Conservation (phyloP, 2,329 filamentous ascomycete genomes). For the Thielaviopsis punctulata region DNA sequence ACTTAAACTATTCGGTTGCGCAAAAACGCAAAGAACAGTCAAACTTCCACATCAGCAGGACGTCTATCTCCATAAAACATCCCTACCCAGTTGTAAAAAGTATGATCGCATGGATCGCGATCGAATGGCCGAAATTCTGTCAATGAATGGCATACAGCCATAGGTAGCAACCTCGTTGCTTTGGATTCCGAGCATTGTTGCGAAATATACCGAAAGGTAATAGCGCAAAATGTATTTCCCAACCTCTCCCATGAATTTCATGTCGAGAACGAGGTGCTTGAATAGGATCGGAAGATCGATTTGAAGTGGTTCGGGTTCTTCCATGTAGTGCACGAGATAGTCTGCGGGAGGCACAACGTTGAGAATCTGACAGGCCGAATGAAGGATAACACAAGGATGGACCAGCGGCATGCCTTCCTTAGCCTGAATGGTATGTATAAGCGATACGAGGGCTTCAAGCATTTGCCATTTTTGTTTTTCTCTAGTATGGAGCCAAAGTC, state of each 20-base stretch:
- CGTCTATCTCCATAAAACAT: not conserved
- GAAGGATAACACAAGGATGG: not conserved
- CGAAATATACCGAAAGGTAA: not conserved
- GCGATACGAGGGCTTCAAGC: not conserved
- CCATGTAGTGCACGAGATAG: not conserved
- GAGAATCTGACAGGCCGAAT: not conserved
- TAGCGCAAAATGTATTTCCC: constrained; percentile 1
- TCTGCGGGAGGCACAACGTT: not conserved
- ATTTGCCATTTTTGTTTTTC: constrained; percentile 3
- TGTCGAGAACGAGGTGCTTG: not conserved
- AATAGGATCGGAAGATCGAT: constrained; percentile 1
- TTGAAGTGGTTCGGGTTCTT: not conserved
- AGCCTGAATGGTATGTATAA: constrained; percentile 1
- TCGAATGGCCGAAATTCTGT: not conserved
- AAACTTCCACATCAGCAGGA: too few relatives aligned
- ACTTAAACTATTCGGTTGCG: too few relatives aligned
- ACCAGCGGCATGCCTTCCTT: not conserved
- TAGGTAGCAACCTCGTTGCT: not conserved
- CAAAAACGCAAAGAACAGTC: too few relatives aligned
- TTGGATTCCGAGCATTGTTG: not conserved
- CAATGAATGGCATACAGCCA: not conserved
- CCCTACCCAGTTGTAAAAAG: not conserved
- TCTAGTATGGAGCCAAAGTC: not conserved
- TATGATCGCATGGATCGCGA: not conserved
- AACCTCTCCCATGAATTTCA: not conserved